Percentiles rank a stretch among this genome's conserved stretches.
Evolutionary conservation across 306 rosid genomes (phyloP).

Genomic region (Quercus aquifolioides): DNA sequence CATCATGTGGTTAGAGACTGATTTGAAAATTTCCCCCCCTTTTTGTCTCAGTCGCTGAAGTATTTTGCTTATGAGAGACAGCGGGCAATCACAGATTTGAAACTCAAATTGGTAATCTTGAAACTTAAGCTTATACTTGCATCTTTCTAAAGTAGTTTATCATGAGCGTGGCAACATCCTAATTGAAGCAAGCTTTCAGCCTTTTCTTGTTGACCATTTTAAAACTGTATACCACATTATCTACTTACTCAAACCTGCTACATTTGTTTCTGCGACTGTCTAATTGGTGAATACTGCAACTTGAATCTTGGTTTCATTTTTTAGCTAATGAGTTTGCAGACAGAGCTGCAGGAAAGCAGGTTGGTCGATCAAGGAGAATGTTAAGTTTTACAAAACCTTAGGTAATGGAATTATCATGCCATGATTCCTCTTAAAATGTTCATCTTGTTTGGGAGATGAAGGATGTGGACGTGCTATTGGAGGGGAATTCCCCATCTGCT

Average conservation of each 20-base stretch:
- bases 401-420: conserved; percentile 4
- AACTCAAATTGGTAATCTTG: conserved; percentile 54
- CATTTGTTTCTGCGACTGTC: conserved; percentile 5
- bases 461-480: conserved; percentile 3
- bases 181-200: background rate
- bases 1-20: background rate
- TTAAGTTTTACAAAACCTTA: conserved; percentile 15
- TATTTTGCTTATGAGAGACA: conserved; percentile 59
- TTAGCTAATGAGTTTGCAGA: conserved; percentile 39
- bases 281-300: conserved; percentile 6
- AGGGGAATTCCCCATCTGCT: conserved; percentile 13
- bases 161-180: background rate
- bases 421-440: background rate
- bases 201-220: conserved; percentile 6
- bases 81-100: conserved; percentile 51
- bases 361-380: conserved; percentile 25
- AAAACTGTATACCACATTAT: background rate
- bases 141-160: background rate
- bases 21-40: background rate
- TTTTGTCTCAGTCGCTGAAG: conserved; percentile 66
- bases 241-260: background rate
- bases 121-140: conserved; percentile 14
- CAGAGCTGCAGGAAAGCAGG: conserved; percentile 31
- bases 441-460: conserved; percentile 2
- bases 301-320: background rate